Evolutionary conservation across 78 protist genomes (phyloP), one percentile per base, ranked within the genome.

Genomic region (Dictyostelium brefeldianum): DNA sequence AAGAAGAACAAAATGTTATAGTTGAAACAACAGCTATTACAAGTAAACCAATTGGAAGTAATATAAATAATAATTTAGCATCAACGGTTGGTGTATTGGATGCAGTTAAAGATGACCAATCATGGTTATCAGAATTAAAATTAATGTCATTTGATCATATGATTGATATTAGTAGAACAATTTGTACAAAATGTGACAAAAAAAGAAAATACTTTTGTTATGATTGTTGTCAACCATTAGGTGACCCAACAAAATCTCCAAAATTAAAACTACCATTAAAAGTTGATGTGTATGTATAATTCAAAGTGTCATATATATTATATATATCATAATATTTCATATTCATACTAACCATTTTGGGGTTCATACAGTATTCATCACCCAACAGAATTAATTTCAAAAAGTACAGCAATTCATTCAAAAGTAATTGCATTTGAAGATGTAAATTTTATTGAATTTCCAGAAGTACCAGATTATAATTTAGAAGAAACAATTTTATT

Each of bases 131-230:
- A 11, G 59, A 65, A 46, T 62, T 87, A 57, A 87, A 87, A 59
- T 25, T 87, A 31, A 9, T 62, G 46, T 5, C 92, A 57, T 48
- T 69, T 47, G 92, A 87, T 25, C 77, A 74, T 15, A 17, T 87
- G 29, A 7, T 51, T 53, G 56, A 67, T 46, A 31, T 91, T 20
- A 70, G 74, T 18, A 89, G 89, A 80, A 48, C 83, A 5, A 18
- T 48, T 25, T 92, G 96, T 62, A 73, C 54, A 59, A 46, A 75
- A 31, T 92, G 96, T 48, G 51, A 62, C 1, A 71, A 74, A 48
- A 92, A 69, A 50, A 80, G 96, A 80, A 92, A 92, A 56, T 92
- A 82, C 15, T 92, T 92, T 80, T 92, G 96, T 71, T 92, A 92
- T 80, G 85, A 80, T 50, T 92, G 96, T 47, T 92, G 62, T 64